Percentiles rank a stretch among this genome's conserved stretches.
These are phyloP conservation scores for Citropsis articulata DNA, from an alignment of 345 rosid genomes.

Conservation along the genomic window DNA sequence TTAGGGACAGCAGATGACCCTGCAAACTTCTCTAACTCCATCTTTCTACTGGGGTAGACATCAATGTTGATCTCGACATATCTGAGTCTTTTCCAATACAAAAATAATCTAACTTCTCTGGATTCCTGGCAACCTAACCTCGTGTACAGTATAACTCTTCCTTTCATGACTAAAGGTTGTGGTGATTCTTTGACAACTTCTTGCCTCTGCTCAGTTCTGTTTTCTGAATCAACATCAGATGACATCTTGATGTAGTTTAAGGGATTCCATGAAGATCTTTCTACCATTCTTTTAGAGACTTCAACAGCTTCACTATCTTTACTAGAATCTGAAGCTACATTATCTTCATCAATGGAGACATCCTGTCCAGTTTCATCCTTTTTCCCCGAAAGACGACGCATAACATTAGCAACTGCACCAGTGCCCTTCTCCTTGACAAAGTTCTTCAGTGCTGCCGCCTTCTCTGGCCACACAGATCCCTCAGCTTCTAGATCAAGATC, in stretches of 20 bases:
- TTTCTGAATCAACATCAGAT: constrained; percentile 39
- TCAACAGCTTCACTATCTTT: constrained; percentile 29
- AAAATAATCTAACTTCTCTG: constrained; percentile 54
- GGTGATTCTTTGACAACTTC: constrained; percentile 25
- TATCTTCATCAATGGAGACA: constrained; percentile 22
- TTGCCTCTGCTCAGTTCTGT: constrained; percentile 29
- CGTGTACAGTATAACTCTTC: constrained; percentile 68
- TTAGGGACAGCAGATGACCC: constrained; percentile 72
- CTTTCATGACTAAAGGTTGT: constrained; percentile 52
- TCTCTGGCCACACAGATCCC: constrained; percentile 62
- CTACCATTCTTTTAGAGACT: constrained; percentile 36
- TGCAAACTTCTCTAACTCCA: constrained; percentile 61
- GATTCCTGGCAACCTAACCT: constrained; percentile 66
- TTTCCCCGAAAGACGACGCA: constrained; percentile 57
- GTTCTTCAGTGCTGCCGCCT: constrained; percentile 60
- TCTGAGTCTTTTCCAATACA: constrained; percentile 58
- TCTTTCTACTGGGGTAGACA: constrained; percentile 66
- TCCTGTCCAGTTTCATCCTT: constrained; percentile 27
- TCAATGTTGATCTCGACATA: constrained; percentile 80
- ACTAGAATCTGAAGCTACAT: constrained; percentile 28
- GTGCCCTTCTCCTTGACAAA: constrained; percentile 62
- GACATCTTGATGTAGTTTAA: constrained; percentile 50
- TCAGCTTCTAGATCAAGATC: constrained; percentile 37
- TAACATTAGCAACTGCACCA: constrained; percentile 55
- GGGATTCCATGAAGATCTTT: constrained; percentile 65